Evolutionary conservation across 805 yeast genomes (phyloP).

Genomic region (Candida rishiriensis): DNA sequence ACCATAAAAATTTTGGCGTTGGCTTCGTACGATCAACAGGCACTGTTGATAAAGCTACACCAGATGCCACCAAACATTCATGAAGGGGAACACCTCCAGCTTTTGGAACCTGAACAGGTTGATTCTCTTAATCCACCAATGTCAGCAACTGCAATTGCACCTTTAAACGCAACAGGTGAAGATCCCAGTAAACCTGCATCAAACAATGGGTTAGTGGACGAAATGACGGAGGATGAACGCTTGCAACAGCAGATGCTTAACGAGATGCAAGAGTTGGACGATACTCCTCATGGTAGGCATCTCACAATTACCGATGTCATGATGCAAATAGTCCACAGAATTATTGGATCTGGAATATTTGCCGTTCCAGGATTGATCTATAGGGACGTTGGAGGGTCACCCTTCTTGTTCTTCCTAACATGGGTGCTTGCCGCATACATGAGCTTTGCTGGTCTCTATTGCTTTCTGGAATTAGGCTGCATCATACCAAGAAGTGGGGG

Average conservation of each 20-base stretch:
- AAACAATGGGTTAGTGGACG: neutral
- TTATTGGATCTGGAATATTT: slow-evolving; percentile 75
- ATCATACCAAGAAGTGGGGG: slow-evolving; percentile 75
- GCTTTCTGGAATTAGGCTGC: slow-evolving; percentile 67
- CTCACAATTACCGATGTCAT: slow-evolving; percentile 65
- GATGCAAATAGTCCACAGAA: slow-evolving; percentile 60
- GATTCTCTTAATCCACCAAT: too few species aligned
- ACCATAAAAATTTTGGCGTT: too few species aligned
- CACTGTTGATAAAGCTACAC: too few species aligned
- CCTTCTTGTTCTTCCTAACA: slow-evolving; percentile 51
- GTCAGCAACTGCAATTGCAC: too few species aligned
- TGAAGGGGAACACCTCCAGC: too few species aligned
- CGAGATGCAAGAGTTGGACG: slow-evolving; percentile 33
- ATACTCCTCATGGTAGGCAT: slow-evolving; percentile 71
- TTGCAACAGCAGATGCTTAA: slow-evolving; percentile 14
- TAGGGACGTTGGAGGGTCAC: slow-evolving; percentile 65
- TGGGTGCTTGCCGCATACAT: slow-evolving; percentile 62
- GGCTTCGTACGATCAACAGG: too few species aligned
- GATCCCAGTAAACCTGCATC: neutral
- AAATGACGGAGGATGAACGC: slow-evolving; percentile 6
- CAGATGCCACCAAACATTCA: too few species aligned
- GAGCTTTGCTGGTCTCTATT: slow-evolving; percentile 62
- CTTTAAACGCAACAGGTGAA: neutral
- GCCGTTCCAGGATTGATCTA: slow-evolving; percentile 66
- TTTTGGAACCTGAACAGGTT: too few species aligned